Percentiles rank a stretch among this genome's conserved stretches.
Conservation (phyloP, 345 rosid genomes). For the Aquilaria sinensis region DNA sequence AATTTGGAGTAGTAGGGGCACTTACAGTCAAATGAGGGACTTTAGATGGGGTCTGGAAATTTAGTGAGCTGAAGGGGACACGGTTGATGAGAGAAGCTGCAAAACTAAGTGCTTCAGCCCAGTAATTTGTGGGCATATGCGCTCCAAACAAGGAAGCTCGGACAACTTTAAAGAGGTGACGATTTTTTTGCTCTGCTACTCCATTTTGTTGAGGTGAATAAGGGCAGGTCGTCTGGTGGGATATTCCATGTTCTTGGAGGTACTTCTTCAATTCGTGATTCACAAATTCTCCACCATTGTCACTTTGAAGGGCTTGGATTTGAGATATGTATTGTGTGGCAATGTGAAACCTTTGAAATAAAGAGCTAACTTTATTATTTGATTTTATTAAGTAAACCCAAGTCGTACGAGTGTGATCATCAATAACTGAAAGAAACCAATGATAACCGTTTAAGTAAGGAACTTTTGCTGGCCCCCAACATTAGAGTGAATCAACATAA, state of each 20-base stretch:
- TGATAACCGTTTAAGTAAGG: neutral
- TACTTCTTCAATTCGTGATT: too few relatives aligned
- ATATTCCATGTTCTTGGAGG: neutral
- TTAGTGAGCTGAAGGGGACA: neutral
- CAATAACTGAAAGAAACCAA: conserved; percentile 6
- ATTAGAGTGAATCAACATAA: neutral
- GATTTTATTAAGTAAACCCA: neutral
- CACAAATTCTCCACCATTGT: neutral
- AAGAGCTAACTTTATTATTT: neutral
- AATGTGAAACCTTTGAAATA: neutral
- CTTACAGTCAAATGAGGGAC: neutral
- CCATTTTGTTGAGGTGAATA: conserved; percentile 5
- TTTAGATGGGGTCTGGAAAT: conserved; percentile 2
- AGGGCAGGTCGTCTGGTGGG: neutral
- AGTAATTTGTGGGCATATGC: conserved; percentile 1
- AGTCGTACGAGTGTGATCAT: conserved; percentile 6
- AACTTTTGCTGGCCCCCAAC: neutral
- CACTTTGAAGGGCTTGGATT: neutral
- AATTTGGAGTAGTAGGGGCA: neutral
- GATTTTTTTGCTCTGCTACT: neutral
- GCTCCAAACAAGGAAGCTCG: conserved; percentile 1
- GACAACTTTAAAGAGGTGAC: neutral
- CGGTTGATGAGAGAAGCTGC: neutral
- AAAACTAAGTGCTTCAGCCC: conserved; percentile 1
- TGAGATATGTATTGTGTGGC: neutral